Evolutionary conservation across 331 rosid genomes (phyloP), one percentile per base, ranked within the genome.

Genomic region (Prunus yedoensis): DNA sequence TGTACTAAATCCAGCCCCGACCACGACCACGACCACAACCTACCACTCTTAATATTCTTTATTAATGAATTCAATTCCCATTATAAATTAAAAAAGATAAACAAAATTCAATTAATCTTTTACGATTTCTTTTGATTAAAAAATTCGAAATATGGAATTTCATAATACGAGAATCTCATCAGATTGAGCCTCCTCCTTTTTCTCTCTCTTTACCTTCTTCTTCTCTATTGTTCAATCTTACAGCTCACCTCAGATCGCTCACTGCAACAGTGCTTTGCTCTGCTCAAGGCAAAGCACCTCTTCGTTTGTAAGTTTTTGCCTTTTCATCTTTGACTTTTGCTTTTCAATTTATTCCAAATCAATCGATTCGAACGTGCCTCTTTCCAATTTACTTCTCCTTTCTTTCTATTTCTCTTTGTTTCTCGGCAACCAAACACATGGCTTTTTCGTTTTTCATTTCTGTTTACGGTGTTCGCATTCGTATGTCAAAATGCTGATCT

Each of bases 241-340:
- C 46, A 63, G 25, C 25, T 4, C 43, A 38, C 43, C 47, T 64
- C 69, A 35, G 69, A 64, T 64, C 69, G 27, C 69, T 64, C 68
- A 18, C 16, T 64, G 25, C 68, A 58, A 21, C 30, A 30, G 21
- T 35, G 23, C 49, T 35, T 47, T 25, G 8, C 17, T 2, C 50
- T 15, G 57, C n/a, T 17, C 10, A 30, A 28, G 17, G 69, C 69
- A 32, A 32, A 32, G 38, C 23, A 14, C 18, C 20, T 18, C 4
- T 18, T 27, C 47, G 9, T 18, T 18, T 64, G 43, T 7, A 32
- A 35, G 20, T 35, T 20, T 38, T 64, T 64, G 17, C 49, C 49
- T 35, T 35, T 32, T 30, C 38, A 35, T 64, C 50, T 4, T 38
- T 64, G 5, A 11, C 30, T 3, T 18, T 18, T 15, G 18, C 58